Evolutionary conservation across 2,329 filamentous ascomycete species (phyloP).

Genomic region (Sporothrix inflata): DNA sequence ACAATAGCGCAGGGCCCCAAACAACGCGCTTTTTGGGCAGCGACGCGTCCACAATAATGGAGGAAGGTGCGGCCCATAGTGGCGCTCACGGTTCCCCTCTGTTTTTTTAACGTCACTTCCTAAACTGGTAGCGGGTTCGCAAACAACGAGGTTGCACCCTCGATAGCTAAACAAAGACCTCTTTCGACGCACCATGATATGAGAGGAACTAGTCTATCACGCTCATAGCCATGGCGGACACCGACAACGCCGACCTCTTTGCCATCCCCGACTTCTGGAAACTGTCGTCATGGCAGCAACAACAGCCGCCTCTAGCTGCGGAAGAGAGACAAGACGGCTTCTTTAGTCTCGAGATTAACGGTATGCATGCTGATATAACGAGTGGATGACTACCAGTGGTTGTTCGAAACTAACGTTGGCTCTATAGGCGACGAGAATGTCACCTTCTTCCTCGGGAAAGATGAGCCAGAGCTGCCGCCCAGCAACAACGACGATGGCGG

Average conservation of each 20-base stretch:
- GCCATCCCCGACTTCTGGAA: slow-evolving; percentile 65
- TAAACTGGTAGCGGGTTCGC: neutral
- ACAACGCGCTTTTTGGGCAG: slow-evolving; percentile 21
- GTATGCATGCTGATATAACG: slow-evolving; percentile 34
- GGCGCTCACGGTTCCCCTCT: slow-evolving; percentile 11
- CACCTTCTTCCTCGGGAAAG: slow-evolving; percentile 30
- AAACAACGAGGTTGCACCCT: slow-evolving; percentile 12
- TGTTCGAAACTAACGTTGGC: neutral
- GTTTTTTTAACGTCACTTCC: slow-evolving; percentile 27
- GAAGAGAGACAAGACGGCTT: slow-evolving; percentile 39
- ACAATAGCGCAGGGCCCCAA: neutral
- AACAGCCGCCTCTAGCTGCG: slow-evolving; percentile 25
- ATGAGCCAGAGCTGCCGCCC: slow-evolving; percentile 7
- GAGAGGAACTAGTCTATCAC: neutral
- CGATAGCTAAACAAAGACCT: too few relatives aligned
- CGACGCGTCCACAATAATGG: slow-evolving; percentile 25
- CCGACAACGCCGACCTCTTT: slow-evolving; percentile 59
- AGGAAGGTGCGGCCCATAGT: slow-evolving; percentile 4
- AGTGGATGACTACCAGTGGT: neutral
- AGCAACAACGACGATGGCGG: slow-evolving; percentile 35
- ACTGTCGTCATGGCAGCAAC: slow-evolving; percentile 54
- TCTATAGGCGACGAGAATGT: slow-evolving; percentile 15
- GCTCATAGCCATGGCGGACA: slow-evolving; percentile 25
- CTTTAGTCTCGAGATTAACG: slow-evolving; percentile 48
- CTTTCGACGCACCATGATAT: neutral